Conservation (phyloP, 2,329 filamentous ascomycete genomes). For the Davidsoniella eucalypti region DNA sequence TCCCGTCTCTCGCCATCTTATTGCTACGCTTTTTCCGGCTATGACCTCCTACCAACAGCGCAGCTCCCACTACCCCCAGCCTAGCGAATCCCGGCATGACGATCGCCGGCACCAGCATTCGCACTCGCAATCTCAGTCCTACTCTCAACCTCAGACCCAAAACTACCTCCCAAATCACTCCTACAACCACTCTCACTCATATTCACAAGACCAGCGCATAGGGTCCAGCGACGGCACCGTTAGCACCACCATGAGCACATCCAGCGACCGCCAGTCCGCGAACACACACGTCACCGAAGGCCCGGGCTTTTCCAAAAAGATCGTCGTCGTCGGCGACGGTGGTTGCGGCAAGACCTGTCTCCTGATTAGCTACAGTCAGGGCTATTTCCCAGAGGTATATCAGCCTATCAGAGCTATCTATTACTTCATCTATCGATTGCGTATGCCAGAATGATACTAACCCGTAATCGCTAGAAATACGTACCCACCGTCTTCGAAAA, state of each 20-base stretch:
- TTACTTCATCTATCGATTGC: neutral
- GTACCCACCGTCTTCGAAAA: slow-evolving; percentile 98
- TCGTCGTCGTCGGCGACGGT: slow-evolving; percentile 89
- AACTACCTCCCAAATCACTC: slow-evolving; percentile 18
- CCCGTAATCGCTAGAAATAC: slow-evolving; percentile 62
- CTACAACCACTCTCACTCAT: slow-evolving; percentile 18
- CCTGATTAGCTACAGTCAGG: slow-evolving; percentile 96
- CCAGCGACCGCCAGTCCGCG: slow-evolving; percentile 59
- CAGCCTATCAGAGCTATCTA: neutral
- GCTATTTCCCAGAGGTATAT: slow-evolving; percentile 74
- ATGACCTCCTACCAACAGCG: slow-evolving; percentile 12
- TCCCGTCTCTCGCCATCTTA: too few relatives aligned
- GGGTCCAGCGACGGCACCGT: slow-evolving; percentile 79
- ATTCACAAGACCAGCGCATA: slow-evolving; percentile 31
- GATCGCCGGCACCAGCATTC: slow-evolving; percentile 10
- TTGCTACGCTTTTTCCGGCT: neutral
- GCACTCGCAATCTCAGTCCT: slow-evolving; percentile 5
- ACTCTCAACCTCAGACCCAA: neutral
- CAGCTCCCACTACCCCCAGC: slow-evolving; percentile 11
- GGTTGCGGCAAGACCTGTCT: slow-evolving; percentile 98
- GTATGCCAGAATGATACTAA: neutral
- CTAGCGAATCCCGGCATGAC: slow-evolving; percentile 8
- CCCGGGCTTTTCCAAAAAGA: slow-evolving; percentile 94
- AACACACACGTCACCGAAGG: slow-evolving; percentile 78
- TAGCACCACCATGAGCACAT: slow-evolving; percentile 66